A percentile compares a stretch with the other conserved stretches of the same genome.
Conservation (phyloP, 371 early-diverging fungal genomes). For the Mucor piriformis region DNA sequence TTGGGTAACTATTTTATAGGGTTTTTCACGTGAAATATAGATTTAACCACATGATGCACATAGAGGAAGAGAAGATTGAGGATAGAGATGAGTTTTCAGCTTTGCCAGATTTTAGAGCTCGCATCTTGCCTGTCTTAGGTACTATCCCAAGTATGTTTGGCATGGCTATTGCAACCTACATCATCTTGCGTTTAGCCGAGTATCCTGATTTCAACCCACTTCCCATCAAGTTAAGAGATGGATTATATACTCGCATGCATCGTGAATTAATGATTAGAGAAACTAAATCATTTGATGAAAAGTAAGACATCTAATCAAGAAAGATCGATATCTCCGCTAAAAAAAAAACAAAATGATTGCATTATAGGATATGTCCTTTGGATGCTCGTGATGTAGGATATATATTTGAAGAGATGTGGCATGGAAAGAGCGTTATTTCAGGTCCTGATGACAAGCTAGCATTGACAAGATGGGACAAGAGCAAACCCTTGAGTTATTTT, state of each 20-base stretch:
- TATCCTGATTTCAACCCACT: slow-evolving; percentile 79
- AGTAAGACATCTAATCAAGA: slow-evolving; percentile 32
- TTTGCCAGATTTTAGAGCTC: slow-evolving; percentile 86
- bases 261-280: slow-evolving; percentile 77
- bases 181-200: slow-evolving; percentile 77
- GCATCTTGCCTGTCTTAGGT: slow-evolving; percentile 86
- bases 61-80: slow-evolving; percentile 76
- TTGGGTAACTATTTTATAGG: slow-evolving; percentile 44
- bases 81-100: slow-evolving; percentile 88
- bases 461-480: slow-evolving; percentile 77
- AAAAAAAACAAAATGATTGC: not conserved
- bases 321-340: not conserved
- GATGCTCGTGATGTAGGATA: slow-evolving; percentile 79
- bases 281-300: slow-evolving; percentile 43
- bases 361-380: slow-evolving; percentile 53
- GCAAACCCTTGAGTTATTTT: slow-evolving; percentile 63
- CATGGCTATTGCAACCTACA: slow-evolving; percentile 86
- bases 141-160: slow-evolving; percentile 95
- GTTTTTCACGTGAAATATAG: not conserved
- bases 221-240: slow-evolving; percentile 78
- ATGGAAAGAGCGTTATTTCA: slow-evolving; percentile 78
- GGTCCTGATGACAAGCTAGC: slow-evolving; percentile 75
- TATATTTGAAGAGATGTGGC: slow-evolving; percentile 89
- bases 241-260: slow-evolving; percentile 72
- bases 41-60: not conserved